phyloP scores from a whole-genome alignment of 106 monocot genomes.

The Allium sativum region DNA sequence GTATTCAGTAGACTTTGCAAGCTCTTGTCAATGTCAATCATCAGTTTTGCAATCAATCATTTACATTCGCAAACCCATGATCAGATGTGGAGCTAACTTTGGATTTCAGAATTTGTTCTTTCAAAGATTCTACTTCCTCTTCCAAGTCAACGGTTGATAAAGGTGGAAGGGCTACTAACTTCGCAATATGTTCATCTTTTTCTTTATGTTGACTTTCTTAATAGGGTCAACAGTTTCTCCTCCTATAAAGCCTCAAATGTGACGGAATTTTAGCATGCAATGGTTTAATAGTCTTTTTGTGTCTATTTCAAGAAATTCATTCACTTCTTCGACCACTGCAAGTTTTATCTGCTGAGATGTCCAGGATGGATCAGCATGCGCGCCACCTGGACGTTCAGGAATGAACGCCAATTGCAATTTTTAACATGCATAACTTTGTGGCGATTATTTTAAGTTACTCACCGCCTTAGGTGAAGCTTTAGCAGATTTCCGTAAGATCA shows the following conservation, averaged over 20 bases:
- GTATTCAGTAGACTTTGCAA: constrained; percentile 11
- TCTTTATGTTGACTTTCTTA: too few species aligned
- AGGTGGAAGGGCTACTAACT: not conserved
- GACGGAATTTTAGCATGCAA: constrained; percentile 25
- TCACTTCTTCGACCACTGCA: constrained; percentile 12
- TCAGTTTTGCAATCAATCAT: too few species aligned
- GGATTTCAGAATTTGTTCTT: too few species aligned
- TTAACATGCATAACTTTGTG: constrained; percentile 50
- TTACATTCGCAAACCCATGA: too few species aligned
- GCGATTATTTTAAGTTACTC: constrained; percentile 74
- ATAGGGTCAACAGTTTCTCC: too few species aligned
- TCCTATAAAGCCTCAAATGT: constrained; percentile 20
- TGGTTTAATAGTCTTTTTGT: too few species aligned
- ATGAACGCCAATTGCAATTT: too few species aligned
- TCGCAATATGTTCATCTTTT: constrained; percentile 18
- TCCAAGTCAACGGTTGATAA: constrained; percentile 3
- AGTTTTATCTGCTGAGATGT: constrained; percentile 57
- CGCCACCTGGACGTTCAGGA: too few species aligned
- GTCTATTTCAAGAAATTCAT: too few species aligned
- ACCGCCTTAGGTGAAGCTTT: constrained; percentile 90
- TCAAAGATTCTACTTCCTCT: too few species aligned
- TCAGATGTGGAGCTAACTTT: too few species aligned
- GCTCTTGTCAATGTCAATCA: constrained; percentile 27
- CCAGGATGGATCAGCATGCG: too few species aligned
- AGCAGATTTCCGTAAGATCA: constrained; percentile 76